Conservation (phyloP, 352 stramenopile genomes). For the Globisporangium perplexum region DNA sequence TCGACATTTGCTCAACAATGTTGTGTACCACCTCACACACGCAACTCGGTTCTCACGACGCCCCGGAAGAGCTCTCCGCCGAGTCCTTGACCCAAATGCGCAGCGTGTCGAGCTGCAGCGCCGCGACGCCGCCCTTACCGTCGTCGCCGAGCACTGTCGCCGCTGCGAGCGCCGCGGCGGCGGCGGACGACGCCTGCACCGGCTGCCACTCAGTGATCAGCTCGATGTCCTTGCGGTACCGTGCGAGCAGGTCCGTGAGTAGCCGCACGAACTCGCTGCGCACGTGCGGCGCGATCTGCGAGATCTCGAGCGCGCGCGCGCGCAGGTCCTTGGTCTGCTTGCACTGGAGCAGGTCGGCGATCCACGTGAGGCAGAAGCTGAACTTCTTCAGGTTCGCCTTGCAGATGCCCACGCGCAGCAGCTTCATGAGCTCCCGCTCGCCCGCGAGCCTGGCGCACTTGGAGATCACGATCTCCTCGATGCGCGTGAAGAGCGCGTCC, state of each 20-base stretch:
- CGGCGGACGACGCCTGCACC: slow-evolving; percentile 16
- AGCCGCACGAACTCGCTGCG: slow-evolving; percentile 63
- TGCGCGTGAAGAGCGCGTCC: slow-evolving; percentile 50
- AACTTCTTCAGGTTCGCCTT: slow-evolving; percentile 82
- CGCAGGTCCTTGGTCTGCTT: slow-evolving; percentile 57
- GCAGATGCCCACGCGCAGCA: slow-evolving; percentile 69
- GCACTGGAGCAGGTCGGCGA: slow-evolving; percentile 63
- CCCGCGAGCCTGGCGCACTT: slow-evolving; percentile 45
- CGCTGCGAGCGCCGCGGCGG: slow-evolving; percentile 7
- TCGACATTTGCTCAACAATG: not conserved
- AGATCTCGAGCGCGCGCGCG: slow-evolving; percentile 63
- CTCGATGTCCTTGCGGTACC: slow-evolving; percentile 61
- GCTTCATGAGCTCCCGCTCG: slow-evolving; percentile 49
- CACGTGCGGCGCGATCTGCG: slow-evolving; percentile 58
- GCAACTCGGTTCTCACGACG: not conserved
- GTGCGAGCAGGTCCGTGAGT: slow-evolving; percentile 45
- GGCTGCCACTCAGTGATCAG: slow-evolving; percentile 68
- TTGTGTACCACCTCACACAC: too few relatives aligned
- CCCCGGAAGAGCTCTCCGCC: not conserved
- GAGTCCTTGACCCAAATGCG: slow-evolving; percentile 69
- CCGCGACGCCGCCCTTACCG: slow-evolving; percentile 8
- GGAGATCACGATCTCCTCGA: slow-evolving; percentile 55
- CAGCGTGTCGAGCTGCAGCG: slow-evolving; percentile 50
- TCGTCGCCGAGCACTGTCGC: slow-evolving; percentile 9
- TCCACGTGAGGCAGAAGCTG: slow-evolving; percentile 77